Evolutionary conservation across 2,329 filamentous ascomycete genomes (phyloP).

Genomic region (Aspergillus novofumigatus): DNA sequence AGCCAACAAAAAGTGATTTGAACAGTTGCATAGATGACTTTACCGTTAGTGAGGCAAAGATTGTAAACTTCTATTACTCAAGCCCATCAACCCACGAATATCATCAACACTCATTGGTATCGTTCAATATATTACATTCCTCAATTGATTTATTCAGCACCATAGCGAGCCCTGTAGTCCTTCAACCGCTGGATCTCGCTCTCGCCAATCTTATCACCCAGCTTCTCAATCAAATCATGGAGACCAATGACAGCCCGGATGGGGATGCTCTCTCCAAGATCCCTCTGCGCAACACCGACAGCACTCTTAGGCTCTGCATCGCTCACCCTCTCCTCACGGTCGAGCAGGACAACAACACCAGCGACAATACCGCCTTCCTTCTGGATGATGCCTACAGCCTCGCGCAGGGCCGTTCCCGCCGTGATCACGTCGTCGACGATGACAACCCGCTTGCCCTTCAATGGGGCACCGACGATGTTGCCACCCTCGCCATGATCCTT

Average conservation of each 20-base stretch:
- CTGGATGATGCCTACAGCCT: slow-evolving; percentile 85
- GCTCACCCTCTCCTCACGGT: slow-evolving; percentile 61
- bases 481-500: slow-evolving; percentile 96
- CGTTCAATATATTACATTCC: slow-evolving; percentile 21
- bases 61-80: not conserved
- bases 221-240: slow-evolving; percentile 72
- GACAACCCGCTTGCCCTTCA: slow-evolving; percentile 80
- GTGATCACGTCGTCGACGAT: slow-evolving; percentile 97
- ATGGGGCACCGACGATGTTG: slow-evolving; percentile 78
- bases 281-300: slow-evolving; percentile 77
- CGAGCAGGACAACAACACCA: slow-evolving; percentile 82
- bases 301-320: slow-evolving; percentile 69
- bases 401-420: slow-evolving; percentile 87
- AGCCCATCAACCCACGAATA: not conserved
- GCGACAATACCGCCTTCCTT: slow-evolving; percentile 79
- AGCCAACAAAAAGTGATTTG: no score
- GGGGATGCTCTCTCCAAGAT: slow-evolving; percentile 67
- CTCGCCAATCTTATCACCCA: slow-evolving; percentile 58
- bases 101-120: slow-evolving; percentile 15
- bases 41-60: not conserved
- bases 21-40: not conserved
- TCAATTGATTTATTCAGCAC: slow-evolving; percentile 29
- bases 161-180: slow-evolving; percentile 60
- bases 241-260: slow-evolving; percentile 69
- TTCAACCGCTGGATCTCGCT: slow-evolving; percentile 64